Evolutionary conservation across 495 filamentous ascomycete species (phyloP), one percentile per base, ranked within the genome.

Genomic region (Aspergillus sclerotioniger): DNA sequence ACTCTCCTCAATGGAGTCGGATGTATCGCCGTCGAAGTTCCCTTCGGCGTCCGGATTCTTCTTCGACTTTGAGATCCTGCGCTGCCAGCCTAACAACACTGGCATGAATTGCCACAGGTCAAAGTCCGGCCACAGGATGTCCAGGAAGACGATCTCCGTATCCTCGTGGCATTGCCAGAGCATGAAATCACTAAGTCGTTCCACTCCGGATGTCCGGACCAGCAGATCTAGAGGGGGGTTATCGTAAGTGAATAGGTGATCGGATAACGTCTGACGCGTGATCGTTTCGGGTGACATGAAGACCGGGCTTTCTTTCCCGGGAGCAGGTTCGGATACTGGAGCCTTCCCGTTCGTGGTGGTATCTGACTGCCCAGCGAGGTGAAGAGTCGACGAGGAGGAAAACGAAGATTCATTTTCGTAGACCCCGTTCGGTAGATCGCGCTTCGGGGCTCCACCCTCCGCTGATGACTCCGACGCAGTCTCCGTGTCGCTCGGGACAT

Each of bases 51-150:
- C 65, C 9, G 74, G 74, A 50, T 77, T 72, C 61, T 76, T 67
- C 46, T 62, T 69, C 25, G 69, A 65, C 61, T 79, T 79, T 51
- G 74, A 72, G 29, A 79, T 79, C 73, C 89, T 71, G 74, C 85
- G 88, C 68, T 96, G 93, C 93, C 93, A 98, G 58, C 93, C 90
- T 31, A 96, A 74, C 35, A 98, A 73, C 5, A 98, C 91, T 0
- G 95, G 94, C 25, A 98, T 63, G 72, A 98, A 98, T 44, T 90
- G 79, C 92, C 92, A 95, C 10, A 98, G 78, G 66, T 95, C 92
- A 62, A 98, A 96, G 62, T 98, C 91, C 4, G 94, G 94, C 94
- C 94, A 98, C 44, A 98, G 74, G 55, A 90, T 93, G 56, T 96
- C 84, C 41, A 96, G 69, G 73, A 98, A 98, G 39, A 90, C 90